Evolutionary conservation across 305 asterid species (phyloP).

Genomic region (Rubia peregrina): DNA sequence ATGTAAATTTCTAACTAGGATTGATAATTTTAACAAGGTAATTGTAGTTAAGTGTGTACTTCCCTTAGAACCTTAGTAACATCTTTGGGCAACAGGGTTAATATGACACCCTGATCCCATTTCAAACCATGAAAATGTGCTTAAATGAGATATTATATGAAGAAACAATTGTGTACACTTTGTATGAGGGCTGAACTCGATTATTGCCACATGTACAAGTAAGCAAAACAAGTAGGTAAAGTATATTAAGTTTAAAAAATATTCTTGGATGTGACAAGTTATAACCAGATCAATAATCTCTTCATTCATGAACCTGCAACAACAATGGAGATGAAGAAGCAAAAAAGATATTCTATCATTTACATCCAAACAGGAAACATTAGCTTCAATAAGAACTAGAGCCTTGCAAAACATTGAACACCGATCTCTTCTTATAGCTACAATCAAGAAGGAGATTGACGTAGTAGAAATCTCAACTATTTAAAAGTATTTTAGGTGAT

Average conservation of each 20-base stretch:
- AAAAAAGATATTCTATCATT: background rate
- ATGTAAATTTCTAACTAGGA: no score
- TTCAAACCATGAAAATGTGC: no score
- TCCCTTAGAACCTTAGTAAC: no score
- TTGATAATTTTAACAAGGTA: no score
- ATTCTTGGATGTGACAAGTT: background rate
- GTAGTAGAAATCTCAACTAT: background rate
- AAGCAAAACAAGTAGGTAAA: constrained; percentile 5
- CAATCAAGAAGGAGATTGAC: background rate
- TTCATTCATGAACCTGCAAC: constrained; percentile 54
- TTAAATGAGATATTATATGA: no score
- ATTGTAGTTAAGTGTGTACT: no score
- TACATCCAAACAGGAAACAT: background rate
- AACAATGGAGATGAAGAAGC: background rate
- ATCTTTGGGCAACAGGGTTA: no score
- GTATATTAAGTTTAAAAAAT: background rate
- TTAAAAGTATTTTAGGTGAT: no score
- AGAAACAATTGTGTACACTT: no score
- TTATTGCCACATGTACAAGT: constrained; percentile 49
- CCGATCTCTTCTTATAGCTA: background rate
- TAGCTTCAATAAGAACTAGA: background rate
- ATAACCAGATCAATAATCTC: constrained; percentile 17
- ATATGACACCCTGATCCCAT: no score
- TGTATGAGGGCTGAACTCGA: no score
- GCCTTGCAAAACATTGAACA: background rate